Evolutionary conservation across 2,329 filamentous ascomycete species (phyloP).

Genomic region (Cladobotryum mycophilum): DNA sequence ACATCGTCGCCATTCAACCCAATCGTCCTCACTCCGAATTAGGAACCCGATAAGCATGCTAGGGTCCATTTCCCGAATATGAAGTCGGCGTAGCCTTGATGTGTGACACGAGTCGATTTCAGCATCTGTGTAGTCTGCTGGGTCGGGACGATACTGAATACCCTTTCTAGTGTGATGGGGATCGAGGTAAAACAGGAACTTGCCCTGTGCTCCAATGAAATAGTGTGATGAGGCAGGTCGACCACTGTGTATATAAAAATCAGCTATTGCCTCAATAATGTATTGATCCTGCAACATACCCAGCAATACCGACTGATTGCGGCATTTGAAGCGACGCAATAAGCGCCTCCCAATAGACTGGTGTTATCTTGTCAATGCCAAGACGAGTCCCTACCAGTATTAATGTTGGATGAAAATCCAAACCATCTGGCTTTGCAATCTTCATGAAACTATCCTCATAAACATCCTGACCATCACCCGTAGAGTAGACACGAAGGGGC

Average conservation of each 20-base stretch:
- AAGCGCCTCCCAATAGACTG: constrained; percentile 92
- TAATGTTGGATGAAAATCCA: constrained; percentile 72
- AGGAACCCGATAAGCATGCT: constrained; percentile 96
- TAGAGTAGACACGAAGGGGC: constrained; percentile 75
- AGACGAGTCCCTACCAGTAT: constrained; percentile 84
- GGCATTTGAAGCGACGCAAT: constrained; percentile 77
- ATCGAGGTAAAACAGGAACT: constrained; percentile 88
- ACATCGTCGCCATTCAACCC: constrained; percentile 72
- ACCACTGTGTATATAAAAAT: constrained; percentile 49
- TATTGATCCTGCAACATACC: constrained; percentile 46
- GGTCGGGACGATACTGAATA: constrained; percentile 55
- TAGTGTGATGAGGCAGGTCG: constrained; percentile 80
- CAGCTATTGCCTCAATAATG: not conserved
- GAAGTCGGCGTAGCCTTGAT: constrained; percentile 70
- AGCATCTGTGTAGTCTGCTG: constrained; percentile 56
- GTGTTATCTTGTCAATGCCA: constrained; percentile 90
- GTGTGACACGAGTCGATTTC: constrained; percentile 85
- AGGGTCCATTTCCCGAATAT: constrained; percentile 90
- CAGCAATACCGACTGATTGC: constrained; percentile 93
- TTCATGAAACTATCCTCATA: constrained; percentile 85
- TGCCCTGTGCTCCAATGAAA: constrained; percentile 57
- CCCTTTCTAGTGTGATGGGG: constrained; percentile 79
- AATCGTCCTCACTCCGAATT: constrained; percentile 76
- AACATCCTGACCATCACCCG: constrained; percentile 83
- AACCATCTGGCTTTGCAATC: constrained; percentile 62